phyloP scores from a whole-genome alignment of 345 rosid species.

The Raphanus raphanistrum region DNA sequence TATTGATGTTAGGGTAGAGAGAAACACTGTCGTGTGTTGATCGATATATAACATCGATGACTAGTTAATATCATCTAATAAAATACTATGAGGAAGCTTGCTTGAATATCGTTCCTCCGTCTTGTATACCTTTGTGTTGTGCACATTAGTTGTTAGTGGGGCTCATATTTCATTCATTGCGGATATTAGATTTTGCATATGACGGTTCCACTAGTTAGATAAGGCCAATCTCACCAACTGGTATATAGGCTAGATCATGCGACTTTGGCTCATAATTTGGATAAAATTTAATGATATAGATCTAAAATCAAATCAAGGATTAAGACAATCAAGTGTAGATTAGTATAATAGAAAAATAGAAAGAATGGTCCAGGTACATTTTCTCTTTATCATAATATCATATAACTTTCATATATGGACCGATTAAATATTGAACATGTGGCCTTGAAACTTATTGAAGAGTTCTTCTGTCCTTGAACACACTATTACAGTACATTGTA shows the following conservation, averaged over 20 bases:
- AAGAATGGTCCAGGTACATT: constrained; percentile 35
- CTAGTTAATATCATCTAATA: not conserved
- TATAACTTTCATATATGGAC: constrained; percentile 24
- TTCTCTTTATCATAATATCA: constrained; percentile 10
- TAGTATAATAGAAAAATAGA: constrained; percentile 12
- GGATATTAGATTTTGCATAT: not conserved
- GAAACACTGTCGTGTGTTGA: constrained; percentile 24
- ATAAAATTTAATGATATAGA: not conserved
- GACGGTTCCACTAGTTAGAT: not conserved
- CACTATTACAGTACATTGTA: constrained; percentile 27
- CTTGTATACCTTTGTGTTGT: constrained; percentile 1
- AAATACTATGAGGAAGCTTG: not conserved
- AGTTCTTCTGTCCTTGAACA: constrained; percentile 22
- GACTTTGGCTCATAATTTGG: not conserved
- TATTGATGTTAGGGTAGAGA: constrained; percentile 23
- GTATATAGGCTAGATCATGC: not conserved
- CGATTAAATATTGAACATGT: constrained; percentile 35
- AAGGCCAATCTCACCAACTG: not conserved
- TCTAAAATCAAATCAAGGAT: constrained; percentile 24
- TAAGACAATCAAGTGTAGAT: constrained; percentile 28
- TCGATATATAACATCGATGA: constrained; percentile 2
- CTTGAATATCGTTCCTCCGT: constrained; percentile 4
- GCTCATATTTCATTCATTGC: not conserved
- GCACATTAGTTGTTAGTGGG: not conserved
- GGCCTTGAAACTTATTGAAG: constrained; percentile 29